Percentiles rank a stretch among this genome's conserved stretches.
phyloP scores from a whole-genome alignment of 2,329 filamentous ascomycete species.

The Shiraia bambusicola region DNA sequence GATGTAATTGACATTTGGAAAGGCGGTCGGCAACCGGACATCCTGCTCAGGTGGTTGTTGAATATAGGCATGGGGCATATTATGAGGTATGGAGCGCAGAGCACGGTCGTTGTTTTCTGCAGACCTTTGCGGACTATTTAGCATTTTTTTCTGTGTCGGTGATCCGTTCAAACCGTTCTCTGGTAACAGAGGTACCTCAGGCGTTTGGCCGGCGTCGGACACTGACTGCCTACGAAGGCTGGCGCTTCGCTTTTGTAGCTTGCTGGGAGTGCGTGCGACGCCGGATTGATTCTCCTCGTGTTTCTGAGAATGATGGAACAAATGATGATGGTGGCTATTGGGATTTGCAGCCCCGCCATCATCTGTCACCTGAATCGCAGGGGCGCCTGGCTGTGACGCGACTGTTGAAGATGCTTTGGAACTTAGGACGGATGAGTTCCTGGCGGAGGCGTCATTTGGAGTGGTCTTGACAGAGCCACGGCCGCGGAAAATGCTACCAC shows the following conservation, averaged over 20 bases:
- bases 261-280: constrained; percentile 42
- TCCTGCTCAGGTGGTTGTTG: constrained; percentile 49
- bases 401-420: constrained; percentile 30
- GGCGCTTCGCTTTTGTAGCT: constrained; percentile 44
- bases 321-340: constrained; percentile 39
- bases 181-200: constrained; percentile 29
- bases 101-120: constrained; percentile 38
- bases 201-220: constrained; percentile 18
- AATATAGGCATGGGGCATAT: constrained; percentile 40
- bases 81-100: constrained; percentile 46
- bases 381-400: constrained; percentile 47
- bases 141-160: constrained; percentile 12
- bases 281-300: constrained; percentile 37
- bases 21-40: constrained; percentile 45
- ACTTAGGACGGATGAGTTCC: constrained; percentile 29
- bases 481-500: constrained; percentile 75
- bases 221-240: constrained; percentile 36
- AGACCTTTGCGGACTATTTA: constrained; percentile 28
- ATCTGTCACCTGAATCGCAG: constrained; percentile 75
- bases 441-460: constrained; percentile 18
- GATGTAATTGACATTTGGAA: constrained; percentile 38
- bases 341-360: constrained; percentile 52
- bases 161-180: constrained; percentile 22
- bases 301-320: constrained; percentile 36
- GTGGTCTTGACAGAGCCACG: constrained; percentile 33